Conservation (phyloP, 805 yeast species). For the Martiniozyma abietophila region DNA sequence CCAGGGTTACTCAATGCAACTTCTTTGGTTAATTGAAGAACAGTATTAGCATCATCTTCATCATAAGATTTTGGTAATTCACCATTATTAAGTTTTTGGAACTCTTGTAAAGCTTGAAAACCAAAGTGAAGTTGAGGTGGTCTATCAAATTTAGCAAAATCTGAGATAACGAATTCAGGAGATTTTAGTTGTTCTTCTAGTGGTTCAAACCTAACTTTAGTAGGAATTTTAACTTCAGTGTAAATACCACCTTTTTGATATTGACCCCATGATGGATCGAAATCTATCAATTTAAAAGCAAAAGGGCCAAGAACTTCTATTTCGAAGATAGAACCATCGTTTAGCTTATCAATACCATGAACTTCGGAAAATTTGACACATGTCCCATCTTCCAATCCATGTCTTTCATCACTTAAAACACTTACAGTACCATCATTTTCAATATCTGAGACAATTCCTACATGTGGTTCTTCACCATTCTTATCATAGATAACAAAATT, state of each 20-base stretch:
- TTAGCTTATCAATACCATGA: conserved; percentile 65
- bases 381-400: conserved; percentile 88
- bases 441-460: conserved; percentile 85
- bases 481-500: conserved; percentile 72
- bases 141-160: conserved; percentile 90
- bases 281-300: conserved; percentile 63
- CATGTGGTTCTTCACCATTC: conserved; percentile 85
- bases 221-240: conserved; percentile 87
- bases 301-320: conserved; percentile 90
- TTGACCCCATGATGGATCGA: conserved; percentile 45
- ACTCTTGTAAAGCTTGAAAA: conserved; percentile 79
- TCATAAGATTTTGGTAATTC: conserved; percentile 69
- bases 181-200: conserved; percentile 53
- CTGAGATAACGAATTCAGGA: conserved; percentile 78
- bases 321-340: conserved; percentile 65
- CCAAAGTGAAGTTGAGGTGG: conserved; percentile 88
- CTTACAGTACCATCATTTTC: conserved; percentile 88
- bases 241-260: conserved; percentile 82
- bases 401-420: conserved; percentile 84
- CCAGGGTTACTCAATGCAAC: conserved; percentile 47
- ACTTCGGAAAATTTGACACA: conserved; percentile 82
- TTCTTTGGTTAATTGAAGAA: conserved; percentile 49
- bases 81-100: conserved; percentile 52
- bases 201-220: conserved; percentile 49
- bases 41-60: conserved; percentile 62